A percentile compares a stretch with the other conserved stretches of the same genome.
These are phyloP conservation scores for Pneumocystis murina DNA, from an alignment of 1,139 yeast genomes.

Conservation along the genomic window DNA sequence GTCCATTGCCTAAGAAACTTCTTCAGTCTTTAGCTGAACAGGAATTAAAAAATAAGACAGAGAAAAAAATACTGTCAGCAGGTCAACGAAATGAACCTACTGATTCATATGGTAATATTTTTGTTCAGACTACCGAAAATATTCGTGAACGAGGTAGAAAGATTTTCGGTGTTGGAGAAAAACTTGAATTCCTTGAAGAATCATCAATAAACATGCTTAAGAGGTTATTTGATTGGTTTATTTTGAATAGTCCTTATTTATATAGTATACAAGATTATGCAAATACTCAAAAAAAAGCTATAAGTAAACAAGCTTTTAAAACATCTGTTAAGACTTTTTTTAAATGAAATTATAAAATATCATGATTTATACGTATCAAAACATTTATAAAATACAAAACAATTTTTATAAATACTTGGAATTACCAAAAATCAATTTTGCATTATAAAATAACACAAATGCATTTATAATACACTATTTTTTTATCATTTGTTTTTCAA, in stretches of 20 bases:
- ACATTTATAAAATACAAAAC: not conserved
- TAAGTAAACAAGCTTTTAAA: not conserved
- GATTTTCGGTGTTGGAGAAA: slow-evolving; percentile 20
- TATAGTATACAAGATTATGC: not conserved
- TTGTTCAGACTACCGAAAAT: slow-evolving; percentile 12
- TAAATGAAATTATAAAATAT: not conserved
- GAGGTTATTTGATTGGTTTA: not conserved
- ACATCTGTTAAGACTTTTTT: not conserved
- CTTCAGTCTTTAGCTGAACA: slow-evolving; percentile 19
- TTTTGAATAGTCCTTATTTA: not conserved
- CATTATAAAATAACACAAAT: not conserved
- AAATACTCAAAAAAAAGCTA: not conserved
- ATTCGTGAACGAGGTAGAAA: slow-evolving; percentile 16
- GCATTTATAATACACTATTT: not conserved
- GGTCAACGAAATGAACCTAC: not conserved
- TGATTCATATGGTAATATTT: slow-evolving; percentile 3
- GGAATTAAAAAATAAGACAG: slow-evolving; percentile 17
- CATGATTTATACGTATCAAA: not conserved
- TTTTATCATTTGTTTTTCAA: not conserved
- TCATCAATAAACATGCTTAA: slow-evolving; percentile 18
- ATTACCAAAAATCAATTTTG: not conserved
- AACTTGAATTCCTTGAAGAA: slow-evolving; percentile 22
- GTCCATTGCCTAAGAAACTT: slow-evolving; percentile 14
- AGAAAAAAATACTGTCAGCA: slow-evolving; percentile 1
- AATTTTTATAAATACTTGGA: not conserved